Conservation (phyloP, 1,284 basidiomycete genomes). For the Pisolithus thermaeus region DNA sequence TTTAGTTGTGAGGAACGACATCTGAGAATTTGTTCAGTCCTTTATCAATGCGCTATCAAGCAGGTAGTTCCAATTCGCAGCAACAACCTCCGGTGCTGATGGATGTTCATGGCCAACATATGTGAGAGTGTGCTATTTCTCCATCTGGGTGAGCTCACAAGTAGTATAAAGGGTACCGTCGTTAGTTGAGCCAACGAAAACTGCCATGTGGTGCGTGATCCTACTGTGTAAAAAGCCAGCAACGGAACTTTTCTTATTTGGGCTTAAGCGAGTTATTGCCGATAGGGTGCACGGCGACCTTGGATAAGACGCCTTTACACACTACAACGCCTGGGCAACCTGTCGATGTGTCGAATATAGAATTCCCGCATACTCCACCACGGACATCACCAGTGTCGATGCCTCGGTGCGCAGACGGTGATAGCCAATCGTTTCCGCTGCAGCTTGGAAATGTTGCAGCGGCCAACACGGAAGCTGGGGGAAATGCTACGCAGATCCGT, state of each 20-base stretch:
- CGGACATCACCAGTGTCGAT: neutral
- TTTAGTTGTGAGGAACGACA: neutral
- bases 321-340: neutral
- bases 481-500: slow-evolving; percentile 56
- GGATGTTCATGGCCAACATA: neutral
- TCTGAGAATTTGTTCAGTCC: slow-evolving; percentile 12
- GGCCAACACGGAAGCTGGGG: slow-evolving; percentile 30
- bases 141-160: neutral
- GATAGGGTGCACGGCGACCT: neutral
- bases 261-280: too few relatives aligned
- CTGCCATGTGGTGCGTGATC: neutral
- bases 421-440: neutral
- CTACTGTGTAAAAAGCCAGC: neutral
- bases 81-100: neutral
- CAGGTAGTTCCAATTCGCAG: neutral
- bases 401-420: neutral
- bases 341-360: neutral
- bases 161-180: neutral
- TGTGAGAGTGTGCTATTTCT: neutral
- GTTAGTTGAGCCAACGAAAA: neutral
- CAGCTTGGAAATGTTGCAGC: neutral
- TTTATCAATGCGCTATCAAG: slow-evolving; percentile 15
- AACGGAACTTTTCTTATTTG: neutral
- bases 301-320: neutral
- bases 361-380: neutral